phyloP scores from a whole-genome alignment of 257 asterid species.

The Orobanche coerulescens region DNA sequence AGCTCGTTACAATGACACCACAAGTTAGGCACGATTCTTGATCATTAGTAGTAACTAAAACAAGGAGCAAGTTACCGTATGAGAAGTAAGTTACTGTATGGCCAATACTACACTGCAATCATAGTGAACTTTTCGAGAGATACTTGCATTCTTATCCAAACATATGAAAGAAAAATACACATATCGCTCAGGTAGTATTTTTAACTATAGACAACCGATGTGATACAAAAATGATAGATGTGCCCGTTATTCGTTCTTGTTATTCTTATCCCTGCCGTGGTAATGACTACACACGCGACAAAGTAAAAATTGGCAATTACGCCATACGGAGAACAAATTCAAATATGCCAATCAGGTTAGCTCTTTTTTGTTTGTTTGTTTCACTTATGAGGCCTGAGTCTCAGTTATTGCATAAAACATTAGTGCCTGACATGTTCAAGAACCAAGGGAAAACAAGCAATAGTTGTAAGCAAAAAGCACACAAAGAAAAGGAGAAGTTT shows the following conservation, averaged over 20 bases:
- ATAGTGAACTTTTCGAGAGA: no score
- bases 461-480: conserved; percentile 2
- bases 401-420: no score
- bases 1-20: background rate
- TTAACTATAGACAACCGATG: background rate
- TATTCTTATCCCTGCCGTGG: no score
- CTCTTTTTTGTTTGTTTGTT: background rate
- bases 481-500: conserved; percentile 2
- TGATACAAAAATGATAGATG: background rate
- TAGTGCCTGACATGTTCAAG: background rate
- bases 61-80: background rate
- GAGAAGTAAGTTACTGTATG: background rate
- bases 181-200: background rate
- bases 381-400: background rate
- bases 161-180: background rate
- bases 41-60: background rate
- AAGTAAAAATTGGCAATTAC: background rate
- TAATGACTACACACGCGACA: background rate
- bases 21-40: background rate
- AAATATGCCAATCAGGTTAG: background rate
- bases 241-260: background rate
- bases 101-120: background rate
- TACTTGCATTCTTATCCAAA: background rate
- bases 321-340: background rate
- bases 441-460: background rate